Base-by-base conservation (phyloP, 23 red algal genomes). In the Gracilaria caudata region DNA sequence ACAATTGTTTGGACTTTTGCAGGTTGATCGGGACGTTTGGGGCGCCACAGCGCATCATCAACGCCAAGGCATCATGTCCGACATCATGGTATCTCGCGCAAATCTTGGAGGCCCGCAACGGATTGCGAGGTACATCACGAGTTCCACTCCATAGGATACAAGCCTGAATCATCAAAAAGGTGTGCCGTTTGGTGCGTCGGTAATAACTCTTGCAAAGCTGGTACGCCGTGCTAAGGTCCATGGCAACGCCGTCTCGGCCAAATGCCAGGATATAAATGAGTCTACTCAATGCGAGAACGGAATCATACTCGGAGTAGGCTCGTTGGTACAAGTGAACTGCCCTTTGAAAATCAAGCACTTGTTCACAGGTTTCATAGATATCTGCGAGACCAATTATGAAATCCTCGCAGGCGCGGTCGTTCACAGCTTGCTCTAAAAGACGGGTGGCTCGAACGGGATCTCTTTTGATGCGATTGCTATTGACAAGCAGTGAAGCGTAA, bases 71-170 rank as follows among this genome's bases (percentile, higher is more conserved):
- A 29, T 40, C 37, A 45, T 3, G 1, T 13, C 43, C 39, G 35
- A 75, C 37, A 25, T 49, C 37, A 21, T 7, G 40, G 11, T 29
- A 28, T 3, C 39, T 38, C 19, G 20, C 4, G 7, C 39, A 43
- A 33, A 75, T 75, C 21, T 49, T 75, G 4, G 43, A 46, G 9
- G 70, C 70, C 47, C 70, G 19, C 37, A 46, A 2, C 21, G 39
- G 70, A 49, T 75, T 29, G 21, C 70, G 70, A 29, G 37, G 37
- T n/a, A 75, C 3, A 26, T 47, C 20, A 30, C 4, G 1, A 24
- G 38, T 49, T n/a, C 70, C 70, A 49, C 43, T 75, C 70, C 70
- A 75, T 8, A 75, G 19, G 24, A 75, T 75, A 47, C 70, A 75
- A 47, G 70, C 70, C n/a, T 43, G 37, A 26, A 49, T 75, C 29